These are phyloP conservation scores for Alternaria viburni DNA, from an alignment of 2,329 filamentous ascomycete species.

Conservation along the genomic window DNA sequence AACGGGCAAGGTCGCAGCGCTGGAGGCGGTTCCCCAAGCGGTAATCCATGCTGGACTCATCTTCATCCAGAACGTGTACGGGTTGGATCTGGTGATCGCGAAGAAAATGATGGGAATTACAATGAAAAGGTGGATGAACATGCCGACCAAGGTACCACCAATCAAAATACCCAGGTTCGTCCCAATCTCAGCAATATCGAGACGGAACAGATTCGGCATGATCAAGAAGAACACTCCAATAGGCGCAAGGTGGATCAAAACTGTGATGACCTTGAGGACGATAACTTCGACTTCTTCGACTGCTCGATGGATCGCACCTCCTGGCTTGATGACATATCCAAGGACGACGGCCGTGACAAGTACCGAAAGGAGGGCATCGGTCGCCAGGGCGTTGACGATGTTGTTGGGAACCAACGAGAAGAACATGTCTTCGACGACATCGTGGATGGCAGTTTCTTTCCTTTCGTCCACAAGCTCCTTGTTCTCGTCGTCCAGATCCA, in stretches of 20 bases:
- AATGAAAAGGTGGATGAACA: conserved; percentile 57
- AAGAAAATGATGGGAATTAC: conserved; percentile 51
- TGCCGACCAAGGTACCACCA: conserved; percentile 54
- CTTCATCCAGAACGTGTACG: conserved; percentile 57
- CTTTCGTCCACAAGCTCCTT: conserved; percentile 46
- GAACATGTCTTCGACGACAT: conserved; percentile 58
- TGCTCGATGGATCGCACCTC: conserved; percentile 52
- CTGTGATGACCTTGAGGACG: conserved; percentile 55
- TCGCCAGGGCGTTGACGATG: conserved; percentile 55
- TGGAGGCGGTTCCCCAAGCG: conserved; percentile 62
- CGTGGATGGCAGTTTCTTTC: conserved; percentile 46
- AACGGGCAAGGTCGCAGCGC: conserved; percentile 60
- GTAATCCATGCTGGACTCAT: conserved; percentile 61
- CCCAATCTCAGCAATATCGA: conserved; percentile 57
- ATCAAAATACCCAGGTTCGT: conserved; percentile 59
- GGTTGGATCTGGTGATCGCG: conserved; percentile 51
- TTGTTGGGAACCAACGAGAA: conserved; percentile 59
- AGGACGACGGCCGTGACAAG: conserved; percentile 57
- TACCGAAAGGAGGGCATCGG: conserved; percentile 56
- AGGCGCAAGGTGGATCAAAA: conserved; percentile 58
- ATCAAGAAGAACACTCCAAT: conserved; percentile 63
- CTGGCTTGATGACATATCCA: conserved; percentile 55
- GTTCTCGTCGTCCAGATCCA: conserved; percentile 42
- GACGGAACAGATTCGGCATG: conserved; percentile 58
- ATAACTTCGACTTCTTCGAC: conserved; percentile 58